Percentiles rank a stretch among this genome's conserved stretches.
These are phyloP conservation scores for Pilatotrama ljubarskyi DNA, from an alignment of 768 basidiomycete species.

Conservation along the genomic window DNA sequence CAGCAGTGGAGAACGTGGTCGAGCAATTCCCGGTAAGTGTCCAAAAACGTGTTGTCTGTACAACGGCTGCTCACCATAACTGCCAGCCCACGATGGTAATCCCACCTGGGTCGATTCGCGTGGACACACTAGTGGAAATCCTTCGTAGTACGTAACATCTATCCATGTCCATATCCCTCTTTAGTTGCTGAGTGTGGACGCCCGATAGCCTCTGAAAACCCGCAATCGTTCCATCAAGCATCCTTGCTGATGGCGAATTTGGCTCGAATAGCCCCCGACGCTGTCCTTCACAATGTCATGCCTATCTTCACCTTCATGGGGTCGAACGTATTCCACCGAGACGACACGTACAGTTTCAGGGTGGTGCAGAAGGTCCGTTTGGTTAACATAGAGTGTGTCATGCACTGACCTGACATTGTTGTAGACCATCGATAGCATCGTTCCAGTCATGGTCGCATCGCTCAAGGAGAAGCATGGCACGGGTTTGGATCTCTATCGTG, in stretches of 20 bases:
- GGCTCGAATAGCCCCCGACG: conserved; percentile 83
- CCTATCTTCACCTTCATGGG: conserved; percentile 99
- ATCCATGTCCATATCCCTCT: neutral
- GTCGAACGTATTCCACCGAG: conserved; percentile 94
- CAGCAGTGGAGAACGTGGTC: conserved; percentile 70
- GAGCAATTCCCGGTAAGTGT: conserved; percentile 52
- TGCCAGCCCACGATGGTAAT: conserved; percentile 55
- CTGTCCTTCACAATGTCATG: conserved; percentile 93
- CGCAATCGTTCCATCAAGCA: conserved; percentile 93
- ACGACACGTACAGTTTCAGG: conserved; percentile 92
- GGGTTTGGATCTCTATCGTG: conserved; percentile 62
- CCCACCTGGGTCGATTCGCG: conserved; percentile 59
- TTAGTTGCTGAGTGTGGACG: neutral
- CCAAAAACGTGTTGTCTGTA: too few species aligned
- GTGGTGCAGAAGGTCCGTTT: conserved; percentile 84
- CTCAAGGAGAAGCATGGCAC: conserved; percentile 57
- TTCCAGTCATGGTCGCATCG: conserved; percentile 89
- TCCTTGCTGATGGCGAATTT: conserved; percentile 83
- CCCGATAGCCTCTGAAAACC: conserved; percentile 77
- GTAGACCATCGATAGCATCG: conserved; percentile 90
- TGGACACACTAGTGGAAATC: conserved; percentile 86
- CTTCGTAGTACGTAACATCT: conserved; percentile 62
- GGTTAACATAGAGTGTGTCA: neutral
- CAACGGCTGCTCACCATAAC: neutral
- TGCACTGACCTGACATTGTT: neutral